phyloP scores from a whole-genome alignment of 2,329 filamentous ascomycete genomes.

The Shiraia bambusicola region DNA sequence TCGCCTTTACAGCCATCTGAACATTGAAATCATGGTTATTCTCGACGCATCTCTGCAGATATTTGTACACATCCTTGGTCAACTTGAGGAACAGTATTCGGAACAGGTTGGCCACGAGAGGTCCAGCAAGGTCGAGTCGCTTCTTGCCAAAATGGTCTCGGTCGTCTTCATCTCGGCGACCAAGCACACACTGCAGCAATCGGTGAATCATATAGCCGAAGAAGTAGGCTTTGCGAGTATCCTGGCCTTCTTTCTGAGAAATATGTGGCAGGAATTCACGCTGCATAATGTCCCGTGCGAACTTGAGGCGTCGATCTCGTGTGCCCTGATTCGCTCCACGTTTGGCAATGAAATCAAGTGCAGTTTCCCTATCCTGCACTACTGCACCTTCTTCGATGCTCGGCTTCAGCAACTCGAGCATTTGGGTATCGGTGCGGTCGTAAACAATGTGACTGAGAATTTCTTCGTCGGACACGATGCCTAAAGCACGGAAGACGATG shows the following conservation, averaged over 20 bases:
- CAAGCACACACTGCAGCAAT: conserved; percentile 87
- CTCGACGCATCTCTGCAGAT: conserved; percentile 90
- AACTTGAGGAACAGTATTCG: conserved; percentile 87
- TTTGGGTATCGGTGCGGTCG: conserved; percentile 89
- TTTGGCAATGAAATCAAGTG: conserved; percentile 92
- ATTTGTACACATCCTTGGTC: conserved; percentile 85
- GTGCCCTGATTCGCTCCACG: conserved; percentile 76
- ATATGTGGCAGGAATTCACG: conserved; percentile 97
- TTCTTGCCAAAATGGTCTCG: conserved; percentile 99
- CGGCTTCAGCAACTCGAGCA: conserved; percentile 96
- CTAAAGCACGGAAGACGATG: conserved; percentile 92
- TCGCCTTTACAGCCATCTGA: conserved; percentile 85
- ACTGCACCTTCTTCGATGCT: conserved; percentile 97
- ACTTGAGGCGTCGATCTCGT: conserved; percentile 86
- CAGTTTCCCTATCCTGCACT: conserved; percentile 92
- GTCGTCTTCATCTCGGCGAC: conserved; percentile 90
- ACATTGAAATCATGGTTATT: conserved; percentile 86
- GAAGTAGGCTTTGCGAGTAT: conserved; percentile 97
- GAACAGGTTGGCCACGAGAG: conserved; percentile 94
- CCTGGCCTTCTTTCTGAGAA: conserved; percentile 89
- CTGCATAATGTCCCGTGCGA: conserved; percentile 90
- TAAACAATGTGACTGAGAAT: conserved; percentile 98
- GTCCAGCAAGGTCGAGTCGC: conserved; percentile 90
- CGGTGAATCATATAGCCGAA: conserved; percentile 98
- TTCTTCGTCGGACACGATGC: conserved; percentile 95